phyloP scores from a whole-genome alignment of 192 early-diverging fungal species.

The Coemansia sp. region DNA sequence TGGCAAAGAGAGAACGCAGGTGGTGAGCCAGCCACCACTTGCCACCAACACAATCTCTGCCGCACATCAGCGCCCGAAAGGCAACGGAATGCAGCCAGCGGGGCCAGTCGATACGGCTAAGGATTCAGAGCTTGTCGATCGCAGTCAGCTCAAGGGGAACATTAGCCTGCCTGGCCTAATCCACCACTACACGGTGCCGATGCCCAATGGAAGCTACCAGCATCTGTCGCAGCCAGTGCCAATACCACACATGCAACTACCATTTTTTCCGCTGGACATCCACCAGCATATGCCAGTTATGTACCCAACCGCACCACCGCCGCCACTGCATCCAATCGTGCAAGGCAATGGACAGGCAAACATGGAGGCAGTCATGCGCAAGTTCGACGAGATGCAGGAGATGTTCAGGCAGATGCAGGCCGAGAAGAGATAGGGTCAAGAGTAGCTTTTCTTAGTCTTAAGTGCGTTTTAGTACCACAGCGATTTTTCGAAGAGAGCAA shows the following conservation, averaged over 20 bases:
- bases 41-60: background rate
- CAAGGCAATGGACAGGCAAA: constrained; percentile 8
- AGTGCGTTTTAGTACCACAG: too few relatives aligned
- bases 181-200: constrained; percentile 18
- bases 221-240: constrained; percentile 21
- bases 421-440: background rate
- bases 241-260: constrained; percentile 18
- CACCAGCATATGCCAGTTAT: constrained; percentile 15
- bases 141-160: background rate
- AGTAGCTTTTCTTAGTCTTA: too few relatives aligned
- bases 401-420: constrained; percentile 35
- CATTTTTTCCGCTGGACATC: constrained; percentile 10
- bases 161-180: background rate
- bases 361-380: constrained; percentile 30
- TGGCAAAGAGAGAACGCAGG: background rate
- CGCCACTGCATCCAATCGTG: background rate
- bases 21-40: background rate
- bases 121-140: background rate
- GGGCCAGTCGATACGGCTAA: background rate
- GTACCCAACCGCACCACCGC: constrained; percentile 12
- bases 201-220: constrained; percentile 17
- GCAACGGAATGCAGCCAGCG: background rate
- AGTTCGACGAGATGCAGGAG: constrained; percentile 40
- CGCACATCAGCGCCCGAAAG: background rate
- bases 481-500: too few relatives aligned